Percentiles rank a stretch among this genome's conserved stretches.
Evolutionary conservation across 1,284 basidiomycete species (phyloP).

Genomic region (Trichosporon sp.): DNA sequence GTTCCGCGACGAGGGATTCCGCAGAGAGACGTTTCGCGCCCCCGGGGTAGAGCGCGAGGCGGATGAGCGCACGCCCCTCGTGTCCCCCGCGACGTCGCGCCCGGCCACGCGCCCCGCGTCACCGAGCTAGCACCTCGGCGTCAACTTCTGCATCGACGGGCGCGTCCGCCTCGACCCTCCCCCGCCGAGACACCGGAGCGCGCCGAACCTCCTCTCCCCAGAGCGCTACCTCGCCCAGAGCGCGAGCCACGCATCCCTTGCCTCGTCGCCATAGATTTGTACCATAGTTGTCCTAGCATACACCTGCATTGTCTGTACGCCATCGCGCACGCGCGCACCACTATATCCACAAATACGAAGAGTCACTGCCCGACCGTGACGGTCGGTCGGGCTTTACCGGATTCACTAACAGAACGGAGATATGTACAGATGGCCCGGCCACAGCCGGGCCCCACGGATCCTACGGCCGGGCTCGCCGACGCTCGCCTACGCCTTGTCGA

Average conservation of each 20-base stretch:
- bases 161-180: background rate
- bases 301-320: background rate
- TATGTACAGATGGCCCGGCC: background rate
- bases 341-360: background rate
- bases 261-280: background rate
- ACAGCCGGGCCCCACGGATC: background rate
- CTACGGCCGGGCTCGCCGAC: background rate
- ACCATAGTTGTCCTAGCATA: background rate
- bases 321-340: background rate
- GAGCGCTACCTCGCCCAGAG: background rate
- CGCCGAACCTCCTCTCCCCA: background rate
- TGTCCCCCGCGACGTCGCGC: background rate
- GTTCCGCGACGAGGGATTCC: background rate
- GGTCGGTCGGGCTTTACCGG: too few relatives aligned
- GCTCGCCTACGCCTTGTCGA: slow-evolving; percentile 7
- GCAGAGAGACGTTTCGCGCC: background rate
- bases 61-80: background rate
- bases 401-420: background rate
- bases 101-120: background rate
- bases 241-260: too few relatives aligned
- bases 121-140: background rate
- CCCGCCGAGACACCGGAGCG: background rate
- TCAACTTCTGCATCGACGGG: background rate
- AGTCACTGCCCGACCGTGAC: background rate
- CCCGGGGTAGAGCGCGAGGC: background rate